Percentiles rank a stretch among this genome's conserved stretches.
Conservation (phyloP, 2,329 filamentous ascomycete species). For the Pezicula carpinea region DNA sequence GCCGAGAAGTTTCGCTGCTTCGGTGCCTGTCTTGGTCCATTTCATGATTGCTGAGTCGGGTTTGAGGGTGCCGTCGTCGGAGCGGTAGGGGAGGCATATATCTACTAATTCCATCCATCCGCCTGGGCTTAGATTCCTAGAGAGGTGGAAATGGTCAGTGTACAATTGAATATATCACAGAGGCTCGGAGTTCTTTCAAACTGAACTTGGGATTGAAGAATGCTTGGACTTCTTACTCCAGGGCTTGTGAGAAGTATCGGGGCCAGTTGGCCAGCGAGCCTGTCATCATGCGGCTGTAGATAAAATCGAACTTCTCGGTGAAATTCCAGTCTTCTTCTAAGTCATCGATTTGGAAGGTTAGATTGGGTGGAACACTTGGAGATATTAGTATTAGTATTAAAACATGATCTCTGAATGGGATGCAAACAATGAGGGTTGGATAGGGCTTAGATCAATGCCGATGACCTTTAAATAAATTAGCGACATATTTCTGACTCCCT, state of each 20-base stretch:
- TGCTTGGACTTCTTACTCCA: neutral
- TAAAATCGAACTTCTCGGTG: conserved; percentile 42
- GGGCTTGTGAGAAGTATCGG: neutral
- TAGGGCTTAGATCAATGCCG: conserved; percentile 33
- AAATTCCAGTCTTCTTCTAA: conserved; percentile 43
- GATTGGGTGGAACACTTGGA: conserved; percentile 38
- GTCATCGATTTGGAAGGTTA: conserved; percentile 46
- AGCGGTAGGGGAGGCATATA: conserved; percentile 12
- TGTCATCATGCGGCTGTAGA: conserved; percentile 36
- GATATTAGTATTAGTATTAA: neutral
- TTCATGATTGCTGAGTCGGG: neutral
- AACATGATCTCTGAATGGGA: neutral
- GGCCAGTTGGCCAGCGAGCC: neutral
- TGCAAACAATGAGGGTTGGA: conserved; percentile 32
- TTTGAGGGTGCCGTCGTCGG: conserved; percentile 28
- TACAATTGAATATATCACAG: no score
- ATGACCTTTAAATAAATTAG: conserved; percentile 12
- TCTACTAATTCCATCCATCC: conserved; percentile 28
- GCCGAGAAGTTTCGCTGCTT: neutral
- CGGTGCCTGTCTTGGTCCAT: neutral
- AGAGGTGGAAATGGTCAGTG: neutral
- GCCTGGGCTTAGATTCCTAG: conserved; percentile 14
- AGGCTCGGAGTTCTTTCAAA: no score
- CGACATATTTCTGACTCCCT: no score
- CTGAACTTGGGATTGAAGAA: no score